Evolutionary conservation across 306 rosid species (phyloP), one percentile per base, ranked within the genome.

Genomic region (Ormosia emarginata): DNA sequence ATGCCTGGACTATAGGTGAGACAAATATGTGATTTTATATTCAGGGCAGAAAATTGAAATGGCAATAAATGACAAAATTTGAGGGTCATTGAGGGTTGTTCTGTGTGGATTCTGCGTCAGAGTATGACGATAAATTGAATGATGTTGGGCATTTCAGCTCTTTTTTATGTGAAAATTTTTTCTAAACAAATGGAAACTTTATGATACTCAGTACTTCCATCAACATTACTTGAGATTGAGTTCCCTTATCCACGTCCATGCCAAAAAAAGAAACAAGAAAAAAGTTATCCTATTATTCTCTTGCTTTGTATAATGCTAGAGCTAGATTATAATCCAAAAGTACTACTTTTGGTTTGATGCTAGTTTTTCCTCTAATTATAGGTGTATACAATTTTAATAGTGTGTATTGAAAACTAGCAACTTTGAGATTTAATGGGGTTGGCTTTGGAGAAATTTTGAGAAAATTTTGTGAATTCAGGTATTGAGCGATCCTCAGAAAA

Each of bases 401-500:
- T 13, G n/a, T 30, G n/a, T 30, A 47, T 47, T 49, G 55, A 6
- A 61, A 33, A 75, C n/a, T 32, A 14, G 17, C 36, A 36, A 71
- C 18, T 61, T 43, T 67, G 40, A 58, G 70, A 71, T 77, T 57
- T 77, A 61, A 56, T 43, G 15, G 40, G 8, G 7, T 70, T 64
- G 71, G 75, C 3, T 29, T 34, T 36, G 80, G 50, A 40, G 72
- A 47, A 36, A 75, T 1, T 58, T 17, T 32, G 71, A 79, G 6
- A 55, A 53, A 4, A 11, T 75, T 55, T 76, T 69, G 80, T 82
- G 37, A 73, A 83, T 83, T 77, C 89, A 96, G 99, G 94, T 94
- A 32, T 83, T 96, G 88, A 93, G 99, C 24, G 98, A 96, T 74
- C 92, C 95, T 67, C 92, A 91, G 67, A 94, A 91, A 62, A 94